Conservation (phyloP, 768 basidiomycete genomes). For the Pleurotus ostreatus region DNA sequence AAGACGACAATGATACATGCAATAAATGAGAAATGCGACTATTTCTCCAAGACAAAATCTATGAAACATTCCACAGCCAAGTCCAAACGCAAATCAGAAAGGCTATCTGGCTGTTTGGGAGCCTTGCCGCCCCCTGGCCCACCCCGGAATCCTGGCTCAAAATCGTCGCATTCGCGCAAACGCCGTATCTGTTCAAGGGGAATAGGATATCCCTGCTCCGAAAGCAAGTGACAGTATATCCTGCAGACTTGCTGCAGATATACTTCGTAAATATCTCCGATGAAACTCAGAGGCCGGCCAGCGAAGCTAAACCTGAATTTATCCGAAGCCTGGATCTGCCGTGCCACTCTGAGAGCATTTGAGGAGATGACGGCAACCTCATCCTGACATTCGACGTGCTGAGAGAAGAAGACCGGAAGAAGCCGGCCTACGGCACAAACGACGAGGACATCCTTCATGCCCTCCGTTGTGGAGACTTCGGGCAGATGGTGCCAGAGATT, state of each 20-base stretch:
- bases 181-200: too few relatives aligned
- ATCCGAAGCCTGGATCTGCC: background rate
- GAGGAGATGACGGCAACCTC: background rate
- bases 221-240: background rate
- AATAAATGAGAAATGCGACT: too few relatives aligned
- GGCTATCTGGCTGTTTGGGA: too few relatives aligned
- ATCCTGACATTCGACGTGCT: background rate
- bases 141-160: too few relatives aligned
- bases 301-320: background rate
- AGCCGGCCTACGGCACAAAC: background rate
- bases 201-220: too few relatives aligned
- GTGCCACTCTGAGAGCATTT: background rate
- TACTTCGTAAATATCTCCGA: background rate
- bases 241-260: background rate
- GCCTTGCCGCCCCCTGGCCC: too few relatives aligned
- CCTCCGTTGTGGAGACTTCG: background rate
- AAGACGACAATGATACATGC: too few relatives aligned
- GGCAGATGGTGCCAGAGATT: background rate
- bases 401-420: background rate
- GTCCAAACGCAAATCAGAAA: too few relatives aligned
- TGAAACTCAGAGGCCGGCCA: background rate
- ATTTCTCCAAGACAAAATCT: too few relatives aligned
- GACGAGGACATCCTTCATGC: background rate
- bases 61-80: too few relatives aligned
- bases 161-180: too few relatives aligned